Percentiles rank a stretch among this genome's conserved stretches.
These are phyloP conservation scores for Capsicum pubescens DNA, from an alignment of 257 asterid species.

Conservation along the genomic window DNA sequence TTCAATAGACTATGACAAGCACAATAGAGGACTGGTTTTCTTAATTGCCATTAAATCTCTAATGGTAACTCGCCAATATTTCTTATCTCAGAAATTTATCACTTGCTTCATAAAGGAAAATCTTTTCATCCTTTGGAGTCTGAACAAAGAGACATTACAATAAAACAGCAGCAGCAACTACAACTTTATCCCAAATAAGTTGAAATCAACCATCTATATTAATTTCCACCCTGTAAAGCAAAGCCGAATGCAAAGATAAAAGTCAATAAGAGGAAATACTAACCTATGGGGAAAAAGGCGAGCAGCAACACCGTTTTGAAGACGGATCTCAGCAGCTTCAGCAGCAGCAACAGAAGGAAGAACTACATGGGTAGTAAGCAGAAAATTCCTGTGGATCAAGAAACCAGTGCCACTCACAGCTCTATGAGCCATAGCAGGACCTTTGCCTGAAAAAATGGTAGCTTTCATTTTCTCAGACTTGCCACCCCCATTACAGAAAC, in stretches of 20 bases:
- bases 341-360: constrained; percentile 86
- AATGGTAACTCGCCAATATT: neutral
- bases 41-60: too few species aligned
- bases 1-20: neutral
- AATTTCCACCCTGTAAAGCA: neutral
- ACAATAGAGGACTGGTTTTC: neutral
- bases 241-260: neutral
- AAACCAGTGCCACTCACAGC: constrained; percentile 75
- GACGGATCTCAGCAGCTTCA: constrained; percentile 93
- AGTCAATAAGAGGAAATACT: constrained; percentile 19
- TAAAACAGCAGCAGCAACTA: neutral
- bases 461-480: constrained; percentile 91
- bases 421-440: constrained; percentile 77
- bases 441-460: constrained; percentile 72
- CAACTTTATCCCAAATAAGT: neutral
- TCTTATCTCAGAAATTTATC: neutral
- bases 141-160: neutral
- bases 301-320: constrained; percentile 73
- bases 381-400: constrained; percentile 92
- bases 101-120: neutral
- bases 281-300: constrained; percentile 91
- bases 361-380: constrained; percentile 83
- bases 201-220: neutral
- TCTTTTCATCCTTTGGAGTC: neutral
- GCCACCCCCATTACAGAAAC: constrained; percentile 96